These are phyloP conservation scores for Penicillium mononematosum DNA, from an alignment of 495 filamentous ascomycete genomes.

Conservation along the genomic window DNA sequence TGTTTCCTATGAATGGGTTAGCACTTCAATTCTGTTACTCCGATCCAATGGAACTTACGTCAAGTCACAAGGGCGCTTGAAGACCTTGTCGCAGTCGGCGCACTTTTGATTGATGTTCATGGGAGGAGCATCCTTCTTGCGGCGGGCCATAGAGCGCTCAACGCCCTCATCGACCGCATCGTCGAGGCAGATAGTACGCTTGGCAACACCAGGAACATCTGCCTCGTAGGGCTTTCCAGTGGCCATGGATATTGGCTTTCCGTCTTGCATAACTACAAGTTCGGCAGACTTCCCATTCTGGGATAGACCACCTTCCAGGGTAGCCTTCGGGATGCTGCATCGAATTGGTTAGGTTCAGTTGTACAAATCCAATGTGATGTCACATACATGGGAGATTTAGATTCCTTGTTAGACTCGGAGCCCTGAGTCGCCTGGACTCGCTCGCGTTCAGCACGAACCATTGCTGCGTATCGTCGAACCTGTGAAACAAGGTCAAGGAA, in stretches of 20 bases:
- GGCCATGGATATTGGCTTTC: constrained; percentile 70
- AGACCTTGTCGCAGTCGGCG: constrained; percentile 80
- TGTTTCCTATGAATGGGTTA: constrained; percentile 62
- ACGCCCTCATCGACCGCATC: constrained; percentile 63
- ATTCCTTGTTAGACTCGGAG: constrained; percentile 10
- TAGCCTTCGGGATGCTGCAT: constrained; percentile 45
- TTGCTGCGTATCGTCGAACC: constrained; percentile 68
- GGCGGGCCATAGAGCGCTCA: constrained; percentile 83
- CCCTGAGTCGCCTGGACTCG: constrained; percentile 26
- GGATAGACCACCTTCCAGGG: constrained; percentile 69
- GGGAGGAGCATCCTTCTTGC: constrained; percentile 72
- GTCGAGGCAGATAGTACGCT: constrained; percentile 61
- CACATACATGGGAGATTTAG: constrained; percentile 6
- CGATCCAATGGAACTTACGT: constrained; percentile 42
- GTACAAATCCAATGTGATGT: not conserved
- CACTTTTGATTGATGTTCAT: constrained; percentile 77
- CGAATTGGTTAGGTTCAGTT: constrained; percentile 42
- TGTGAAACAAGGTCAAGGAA: constrained; percentile 92
- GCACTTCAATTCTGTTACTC: constrained; percentile 13
- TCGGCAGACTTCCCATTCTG: constrained; percentile 74
- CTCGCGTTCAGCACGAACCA: constrained; percentile 54
- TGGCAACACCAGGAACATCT: constrained; percentile 49
- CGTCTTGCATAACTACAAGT: constrained; percentile 75
- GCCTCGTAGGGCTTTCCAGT: constrained; percentile 54
- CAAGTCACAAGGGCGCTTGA: constrained; percentile 88